Conservation (phyloP, 257 asterid species). For the Striga asiatica region DNA sequence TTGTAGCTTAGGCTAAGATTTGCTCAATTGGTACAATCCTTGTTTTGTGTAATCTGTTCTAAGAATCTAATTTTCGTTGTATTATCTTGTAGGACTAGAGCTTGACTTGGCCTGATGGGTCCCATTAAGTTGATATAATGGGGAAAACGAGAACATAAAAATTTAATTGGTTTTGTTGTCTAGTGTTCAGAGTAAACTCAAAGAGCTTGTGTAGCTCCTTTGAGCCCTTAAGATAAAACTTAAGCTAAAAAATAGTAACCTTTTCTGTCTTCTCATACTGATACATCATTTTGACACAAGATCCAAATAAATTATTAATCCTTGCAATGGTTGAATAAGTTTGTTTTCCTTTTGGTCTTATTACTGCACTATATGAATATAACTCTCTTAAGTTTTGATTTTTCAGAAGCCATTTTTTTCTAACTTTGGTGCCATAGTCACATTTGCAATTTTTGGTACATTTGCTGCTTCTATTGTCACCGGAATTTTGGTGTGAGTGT, state of each 20-base stretch:
- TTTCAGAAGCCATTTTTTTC: conserved; percentile 97
- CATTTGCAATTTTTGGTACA: conserved; percentile 86
- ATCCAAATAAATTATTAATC: not conserved
- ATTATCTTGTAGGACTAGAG: not conserved
- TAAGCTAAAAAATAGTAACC: not conserved
- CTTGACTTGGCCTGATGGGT: not conserved
- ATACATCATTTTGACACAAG: not conserved
- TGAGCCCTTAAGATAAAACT: not conserved
- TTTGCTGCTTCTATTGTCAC: conserved; percentile 85
- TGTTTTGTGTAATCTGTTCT: not conserved
- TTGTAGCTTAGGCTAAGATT: not conserved
- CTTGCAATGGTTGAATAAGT: not conserved
- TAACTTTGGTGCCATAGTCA: conserved; percentile 92
- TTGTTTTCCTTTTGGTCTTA: not conserved
- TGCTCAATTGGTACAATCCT: not conserved
- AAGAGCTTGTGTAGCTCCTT: not conserved
- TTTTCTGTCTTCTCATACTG: not conserved
- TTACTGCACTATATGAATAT: not conserved
- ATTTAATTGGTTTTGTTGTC: not conserved
- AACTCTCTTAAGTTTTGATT: conserved; percentile 16
- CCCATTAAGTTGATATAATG: not conserved
- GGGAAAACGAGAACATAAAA: not conserved
- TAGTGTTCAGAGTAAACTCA: not conserved
- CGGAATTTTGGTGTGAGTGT: conserved; percentile 86
- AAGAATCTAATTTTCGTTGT: not conserved